Percentiles rank a stretch among this genome's conserved stretches.
Evolutionary conservation across 306 rosid species (phyloP).

Genomic region (Medicago truncatula): MtrunA17r5.0-ANR NC_053048.1:8384001-8384500

Average conservation of each 20-base stretch:
- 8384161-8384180: not conserved
- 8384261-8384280: constrained; percentile 38
- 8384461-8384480: constrained; percentile 48
- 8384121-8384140: not conserved
- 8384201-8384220: constrained; percentile 28
- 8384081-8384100: no score
- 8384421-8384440: not conserved
- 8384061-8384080: no score
- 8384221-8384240: constrained; percentile 32
- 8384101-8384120: not conserved
- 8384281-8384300: constrained; percentile 39
- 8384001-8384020: not conserved
- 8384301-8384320: constrained; percentile 39
- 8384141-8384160: not conserved
- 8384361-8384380: constrained; percentile 31
- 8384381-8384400: not conserved
- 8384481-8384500: constrained; percentile 43
- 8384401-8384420: constrained; percentile 5
- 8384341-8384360: constrained; percentile 16
- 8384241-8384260: not conserved
- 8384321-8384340: not conserved
- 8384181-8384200: not conserved
- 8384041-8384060: no score
- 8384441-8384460: constrained; percentile 24
- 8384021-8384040: no score